phyloP scores from a whole-genome alignment of 345 rosid species.

The Eucalyptus guilfoylei region DNA sequence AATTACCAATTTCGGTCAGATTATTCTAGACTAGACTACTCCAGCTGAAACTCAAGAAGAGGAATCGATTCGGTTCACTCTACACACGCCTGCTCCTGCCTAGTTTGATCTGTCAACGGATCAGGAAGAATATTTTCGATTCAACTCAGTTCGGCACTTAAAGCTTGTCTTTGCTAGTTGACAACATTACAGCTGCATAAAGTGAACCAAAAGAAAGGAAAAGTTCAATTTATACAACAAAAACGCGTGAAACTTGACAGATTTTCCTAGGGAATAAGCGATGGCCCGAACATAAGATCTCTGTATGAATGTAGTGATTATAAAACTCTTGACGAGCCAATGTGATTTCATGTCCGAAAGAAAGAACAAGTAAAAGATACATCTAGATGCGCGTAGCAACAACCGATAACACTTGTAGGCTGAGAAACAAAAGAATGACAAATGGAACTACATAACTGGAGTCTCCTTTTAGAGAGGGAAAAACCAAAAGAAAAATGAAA shows the following conservation, averaged over 20 bases:
- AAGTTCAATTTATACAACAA: neutral
- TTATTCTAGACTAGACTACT: neutral
- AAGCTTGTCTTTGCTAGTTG: neutral
- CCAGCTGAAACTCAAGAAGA: neutral
- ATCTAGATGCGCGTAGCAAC: neutral
- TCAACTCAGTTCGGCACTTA: neutral
- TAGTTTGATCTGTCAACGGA: neutral
- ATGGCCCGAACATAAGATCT: neutral
- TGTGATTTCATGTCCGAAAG: neutral
- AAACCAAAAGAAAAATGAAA: neutral
- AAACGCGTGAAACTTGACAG: neutral
- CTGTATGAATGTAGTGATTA: neutral
- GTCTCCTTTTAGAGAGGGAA: neutral
- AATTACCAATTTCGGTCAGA: neutral
- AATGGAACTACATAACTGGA: neutral
- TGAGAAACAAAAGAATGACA: neutral
- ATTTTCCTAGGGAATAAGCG: neutral
- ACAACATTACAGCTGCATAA: neutral
- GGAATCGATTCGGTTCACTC: neutral
- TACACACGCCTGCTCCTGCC: neutral
- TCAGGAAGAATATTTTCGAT: neutral
- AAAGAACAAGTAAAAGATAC: neutral
- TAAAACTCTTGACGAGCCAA: neutral
- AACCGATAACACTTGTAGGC: neutral
- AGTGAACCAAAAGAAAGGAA: neutral